Conservation (phyloP, 148 eudicot species). For the Spergularia marina region DNA sequence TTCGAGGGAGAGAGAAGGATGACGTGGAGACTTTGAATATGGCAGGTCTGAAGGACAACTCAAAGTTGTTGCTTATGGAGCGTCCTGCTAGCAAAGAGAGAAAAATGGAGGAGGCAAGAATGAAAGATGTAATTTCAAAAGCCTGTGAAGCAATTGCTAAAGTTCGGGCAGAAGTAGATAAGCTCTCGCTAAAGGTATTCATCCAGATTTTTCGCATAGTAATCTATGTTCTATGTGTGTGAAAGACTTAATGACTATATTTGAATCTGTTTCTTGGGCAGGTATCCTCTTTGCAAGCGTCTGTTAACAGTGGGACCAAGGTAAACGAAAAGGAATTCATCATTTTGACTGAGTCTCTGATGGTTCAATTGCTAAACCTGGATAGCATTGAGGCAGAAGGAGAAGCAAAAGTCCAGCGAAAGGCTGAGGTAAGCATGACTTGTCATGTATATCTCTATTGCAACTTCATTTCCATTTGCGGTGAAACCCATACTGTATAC, state of each 20-base stretch:
- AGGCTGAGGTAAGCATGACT: slow-evolving; percentile 58
- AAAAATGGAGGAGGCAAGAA: slow-evolving; percentile 47
- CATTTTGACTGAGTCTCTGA: slow-evolving; percentile 64
- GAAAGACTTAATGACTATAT: not conserved
- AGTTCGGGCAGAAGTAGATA: slow-evolving; percentile 68
- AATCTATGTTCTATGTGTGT: not conserved
- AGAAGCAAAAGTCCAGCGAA: slow-evolving; percentile 70
- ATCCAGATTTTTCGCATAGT: not conserved
- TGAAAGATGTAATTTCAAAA: slow-evolving; percentile 40
- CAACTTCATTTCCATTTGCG: not conserved
- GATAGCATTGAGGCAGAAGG: slow-evolving; percentile 84
- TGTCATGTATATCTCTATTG: not conserved
- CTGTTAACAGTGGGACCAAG: slow-evolving; percentile 54
- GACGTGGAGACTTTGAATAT: slow-evolving; percentile 51
- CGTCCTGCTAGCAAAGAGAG: slow-evolving; percentile 40
- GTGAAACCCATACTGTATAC: not conserved
- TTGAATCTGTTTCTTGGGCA: slow-evolving; percentile 23
- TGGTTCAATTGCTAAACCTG: slow-evolving; percentile 76
- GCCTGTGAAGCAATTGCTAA: slow-evolving; percentile 59
- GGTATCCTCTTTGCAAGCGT: slow-evolving; percentile 62
- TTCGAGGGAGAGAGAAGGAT: slow-evolving; percentile 80
- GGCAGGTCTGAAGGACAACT: slow-evolving; percentile 73
- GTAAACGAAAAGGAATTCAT: slow-evolving; percentile 61
- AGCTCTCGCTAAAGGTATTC: slow-evolving; percentile 64
- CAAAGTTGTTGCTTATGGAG: slow-evolving; percentile 76